Evolutionary conservation across 495 filamentous ascomycete species (phyloP), one percentile per base, ranked within the genome.

Genomic region (Aspergillus asperescens): DNA sequence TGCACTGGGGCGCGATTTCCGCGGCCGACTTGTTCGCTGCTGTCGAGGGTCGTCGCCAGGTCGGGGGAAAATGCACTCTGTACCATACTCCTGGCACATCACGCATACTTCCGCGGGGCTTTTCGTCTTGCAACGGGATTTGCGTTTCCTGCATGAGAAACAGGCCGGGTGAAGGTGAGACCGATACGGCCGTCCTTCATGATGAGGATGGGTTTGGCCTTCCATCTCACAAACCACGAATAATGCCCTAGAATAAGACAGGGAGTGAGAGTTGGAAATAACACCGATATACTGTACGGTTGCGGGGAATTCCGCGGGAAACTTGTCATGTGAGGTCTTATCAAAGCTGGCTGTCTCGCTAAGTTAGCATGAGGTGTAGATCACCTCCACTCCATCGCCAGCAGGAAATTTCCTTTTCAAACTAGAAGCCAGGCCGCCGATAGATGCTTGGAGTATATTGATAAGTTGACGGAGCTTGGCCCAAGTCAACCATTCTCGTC

Each of bases 11-110:
- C 38, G 41, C 3, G 31, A 25, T 48, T 37, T 60, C 37, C 57
- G 62, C 29, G 48, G 50, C 7, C 40, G 20, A 15, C 31, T 34
- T 45, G 22, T 56, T n/a, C n/a, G n/a, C 24, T 25, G 40, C 19
- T 32, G 51, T 12, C 25, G 39, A 9, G 18, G 47, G 12, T 15
- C n/a, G 24, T 48, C 32, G 5, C 57, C 55, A 16, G 55, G 34
- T 19, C 41, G 50, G 12, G 64, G 64, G 28, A 59, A 66, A 9
- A 46, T 44, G 32, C 64, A 66, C 1, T 61, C 49, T 8, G 64
- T 66, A 15, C 61, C 64, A 31, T 66, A 59, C 6, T 38, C 59
- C n/a, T 57, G 56, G 28, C 64, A 66, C 55, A 59, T 62, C 1
- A 58, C 46, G 32, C 64, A 66, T 46, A 29, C 39, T 8, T 24